These are phyloP conservation scores for Acanthamoeba sp. DNA, from an alignment of 208 protist species.

Conservation along the genomic window DNA sequence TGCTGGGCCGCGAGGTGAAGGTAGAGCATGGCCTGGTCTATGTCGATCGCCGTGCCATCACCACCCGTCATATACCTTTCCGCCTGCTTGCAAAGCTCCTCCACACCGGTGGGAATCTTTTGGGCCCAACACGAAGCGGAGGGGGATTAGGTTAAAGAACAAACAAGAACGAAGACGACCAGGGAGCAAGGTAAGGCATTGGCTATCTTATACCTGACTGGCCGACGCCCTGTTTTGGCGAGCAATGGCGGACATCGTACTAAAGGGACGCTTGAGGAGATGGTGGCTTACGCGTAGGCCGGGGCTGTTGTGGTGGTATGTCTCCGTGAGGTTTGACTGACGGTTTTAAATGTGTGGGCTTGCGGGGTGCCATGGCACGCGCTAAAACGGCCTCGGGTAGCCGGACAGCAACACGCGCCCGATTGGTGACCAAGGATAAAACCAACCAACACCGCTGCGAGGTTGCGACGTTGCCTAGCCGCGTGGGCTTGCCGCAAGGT, in stretches of 20 bases:
- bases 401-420: too few species aligned
- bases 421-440: too few species aligned
- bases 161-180: neutral
- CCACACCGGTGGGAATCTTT: neutral
- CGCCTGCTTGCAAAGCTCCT: neutral
- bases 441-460: too few species aligned
- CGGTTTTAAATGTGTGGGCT: too few species aligned
- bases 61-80: neutral
- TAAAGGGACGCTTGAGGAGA: too few species aligned
- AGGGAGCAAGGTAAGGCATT: neutral
- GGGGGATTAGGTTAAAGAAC: neutral
- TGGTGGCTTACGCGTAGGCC: neutral
- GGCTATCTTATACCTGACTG: neutral
- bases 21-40: conserved; percentile 5
- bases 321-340: neutral
- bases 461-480: too few species aligned
- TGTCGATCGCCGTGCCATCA: neutral
- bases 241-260: neutral
- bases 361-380: too few species aligned
- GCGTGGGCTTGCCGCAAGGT: too few species aligned
- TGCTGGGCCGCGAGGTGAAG: conserved; percentile 6
- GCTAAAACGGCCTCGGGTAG: too few species aligned
- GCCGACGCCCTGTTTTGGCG: neutral
- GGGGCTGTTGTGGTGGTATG: neutral
- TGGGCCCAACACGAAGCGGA: neutral